A percentile compares a stretch with the other conserved stretches of the same genome.
These are phyloP conservation scores for Telopea speciosissima DNA, from an alignment of 177 flowering plant species.

Conservation along the genomic window DNA sequence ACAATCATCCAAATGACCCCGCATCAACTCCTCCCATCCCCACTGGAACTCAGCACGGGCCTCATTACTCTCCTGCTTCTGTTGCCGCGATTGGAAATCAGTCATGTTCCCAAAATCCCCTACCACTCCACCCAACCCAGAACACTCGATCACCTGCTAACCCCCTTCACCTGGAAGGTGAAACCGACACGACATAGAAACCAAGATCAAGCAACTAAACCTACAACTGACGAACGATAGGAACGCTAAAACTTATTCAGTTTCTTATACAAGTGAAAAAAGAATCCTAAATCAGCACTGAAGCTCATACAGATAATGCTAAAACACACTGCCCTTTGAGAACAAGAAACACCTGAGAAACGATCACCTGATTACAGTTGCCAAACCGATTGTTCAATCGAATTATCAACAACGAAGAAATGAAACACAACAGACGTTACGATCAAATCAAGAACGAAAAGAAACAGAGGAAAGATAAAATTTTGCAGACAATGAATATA, in stretches of 20 bases:
- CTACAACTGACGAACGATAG: not conserved
- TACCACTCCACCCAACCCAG: conserved; percentile 14
- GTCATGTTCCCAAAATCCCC: conserved; percentile 46
- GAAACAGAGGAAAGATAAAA: not conserved
- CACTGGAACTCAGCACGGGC: conserved; percentile 57
- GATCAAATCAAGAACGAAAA: conserved; percentile 3
- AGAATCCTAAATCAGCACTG: not conserved
- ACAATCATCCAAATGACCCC: conserved; percentile 81
- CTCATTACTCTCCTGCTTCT: conserved; percentile 66
- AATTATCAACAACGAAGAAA: not conserved
- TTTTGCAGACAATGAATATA: not conserved
- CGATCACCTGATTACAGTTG: not conserved
- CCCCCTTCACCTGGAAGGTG: conserved; percentile 8
- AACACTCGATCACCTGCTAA: conserved; percentile 6
- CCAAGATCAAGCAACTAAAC: conserved; percentile 3
- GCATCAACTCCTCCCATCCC: conserved; percentile 81
- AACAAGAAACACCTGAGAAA: not conserved
- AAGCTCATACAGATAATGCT: not conserved
- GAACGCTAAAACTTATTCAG: conserved; percentile 4
- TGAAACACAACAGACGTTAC: not conserved
- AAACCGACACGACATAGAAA: conserved; percentile 5
- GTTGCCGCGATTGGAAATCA: conserved; percentile 59
- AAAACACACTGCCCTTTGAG: not conserved
- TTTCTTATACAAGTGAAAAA: not conserved
- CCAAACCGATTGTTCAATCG: not conserved